Conservation (phyloP, 31 red algal genomes). For the Pterothamnion heteromorphum region DNA sequence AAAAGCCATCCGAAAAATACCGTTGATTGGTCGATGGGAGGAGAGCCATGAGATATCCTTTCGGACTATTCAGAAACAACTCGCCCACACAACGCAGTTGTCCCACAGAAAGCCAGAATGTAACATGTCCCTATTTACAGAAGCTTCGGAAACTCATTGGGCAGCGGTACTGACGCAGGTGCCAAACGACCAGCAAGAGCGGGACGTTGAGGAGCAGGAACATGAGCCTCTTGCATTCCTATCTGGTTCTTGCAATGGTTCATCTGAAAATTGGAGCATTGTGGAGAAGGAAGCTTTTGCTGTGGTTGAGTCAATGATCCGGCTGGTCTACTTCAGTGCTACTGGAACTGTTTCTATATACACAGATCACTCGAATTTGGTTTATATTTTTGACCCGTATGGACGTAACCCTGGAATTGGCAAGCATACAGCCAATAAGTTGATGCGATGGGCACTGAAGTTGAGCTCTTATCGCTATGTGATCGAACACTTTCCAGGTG, state of each 20-base stretch:
- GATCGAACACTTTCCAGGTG: conserved; percentile 38
- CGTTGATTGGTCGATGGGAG: no score
- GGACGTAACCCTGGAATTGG: conserved; percentile 26
- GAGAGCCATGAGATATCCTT: no score
- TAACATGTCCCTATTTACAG: conserved; percentile 44
- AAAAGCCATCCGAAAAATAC: no score
- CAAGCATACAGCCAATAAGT: conserved; percentile 20
- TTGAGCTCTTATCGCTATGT: conserved; percentile 24
- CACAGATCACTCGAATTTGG: conserved; percentile 46
- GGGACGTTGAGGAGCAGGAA: not conserved
- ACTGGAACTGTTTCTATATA: not conserved
- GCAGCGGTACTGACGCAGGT: conserved; percentile 44
- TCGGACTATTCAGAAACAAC: no score
- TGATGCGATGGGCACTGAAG: conserved; percentile 35
- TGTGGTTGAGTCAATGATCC: conserved; percentile 42
- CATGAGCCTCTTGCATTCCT: conserved; percentile 48
- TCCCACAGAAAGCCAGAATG: conserved; percentile 30
- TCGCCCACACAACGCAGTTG: no score
- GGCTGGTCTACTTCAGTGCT: conserved; percentile 25
- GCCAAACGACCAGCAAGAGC: not conserved
- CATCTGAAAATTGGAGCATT: conserved; percentile 28
- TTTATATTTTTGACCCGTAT: conserved; percentile 50
- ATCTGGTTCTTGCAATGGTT: conserved; percentile 38
- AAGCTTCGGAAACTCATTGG: conserved; percentile 50
- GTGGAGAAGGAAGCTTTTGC: conserved; percentile 52